Evolutionary conservation across 129 eudicot genomes (phyloP).

Genomic region (Tanacetum coccineum): DNA sequence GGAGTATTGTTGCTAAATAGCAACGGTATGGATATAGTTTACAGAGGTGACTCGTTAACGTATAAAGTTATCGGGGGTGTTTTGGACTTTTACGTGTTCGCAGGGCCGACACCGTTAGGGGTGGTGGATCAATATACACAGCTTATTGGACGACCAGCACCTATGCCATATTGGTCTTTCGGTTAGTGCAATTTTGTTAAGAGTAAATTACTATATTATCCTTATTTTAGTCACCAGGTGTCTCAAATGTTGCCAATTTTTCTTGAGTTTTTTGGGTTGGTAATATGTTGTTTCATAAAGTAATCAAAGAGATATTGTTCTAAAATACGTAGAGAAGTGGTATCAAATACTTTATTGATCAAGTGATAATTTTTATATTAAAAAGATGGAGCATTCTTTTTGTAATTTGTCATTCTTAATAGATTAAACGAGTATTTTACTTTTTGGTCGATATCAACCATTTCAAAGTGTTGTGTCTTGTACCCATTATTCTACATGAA

Average conservation of each 20-base stretch:
- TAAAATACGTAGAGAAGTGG: no score
- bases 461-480: no score
- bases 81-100: conserved; percentile 91
- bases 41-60: conserved; percentile 77
- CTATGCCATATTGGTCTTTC: conserved; percentile 98
- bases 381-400: no score
- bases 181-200: conserved; percentile 40
- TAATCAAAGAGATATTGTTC: no score
- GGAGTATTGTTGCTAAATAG: conserved; percentile 85
- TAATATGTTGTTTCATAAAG: no score
- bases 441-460: no score
- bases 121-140: conserved; percentile 92
- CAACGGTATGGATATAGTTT: conserved; percentile 98
- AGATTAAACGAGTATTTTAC: no score
- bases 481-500: no score
- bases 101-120: conserved; percentile 79
- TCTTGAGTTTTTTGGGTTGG: no score
- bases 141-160: conserved; percentile 89
- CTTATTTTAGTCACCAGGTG: conserved; percentile 9
- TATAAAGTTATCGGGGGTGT: conserved; percentile 98
- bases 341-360: no score
- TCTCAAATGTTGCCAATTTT: conserved; percentile 10
- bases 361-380: no score
- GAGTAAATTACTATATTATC: neutral
- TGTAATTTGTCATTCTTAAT: no score